phyloP scores from a whole-genome alignment of 1,139 yeast species.

The Lodderomyces beijingensis region DNA sequence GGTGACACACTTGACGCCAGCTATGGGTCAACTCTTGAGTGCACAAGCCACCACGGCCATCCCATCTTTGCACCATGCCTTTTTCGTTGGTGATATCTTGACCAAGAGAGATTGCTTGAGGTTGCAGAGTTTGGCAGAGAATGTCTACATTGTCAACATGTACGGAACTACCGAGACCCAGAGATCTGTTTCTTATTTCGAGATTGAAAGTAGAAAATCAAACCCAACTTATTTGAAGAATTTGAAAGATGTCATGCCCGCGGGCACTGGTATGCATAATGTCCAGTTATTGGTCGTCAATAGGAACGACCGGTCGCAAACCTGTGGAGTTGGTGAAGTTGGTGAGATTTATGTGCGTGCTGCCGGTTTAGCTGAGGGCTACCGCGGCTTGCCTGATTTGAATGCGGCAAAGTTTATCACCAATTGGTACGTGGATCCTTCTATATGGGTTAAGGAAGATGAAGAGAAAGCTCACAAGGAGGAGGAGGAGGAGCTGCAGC shows the following conservation, averaged over 20 bases:
- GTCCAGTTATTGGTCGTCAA: conserved; percentile 93
- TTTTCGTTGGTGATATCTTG: conserved; percentile 95
- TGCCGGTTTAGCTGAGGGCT: conserved; percentile 96
- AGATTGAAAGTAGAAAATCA: conserved; percentile 66
- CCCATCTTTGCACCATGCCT: conserved; percentile 87
- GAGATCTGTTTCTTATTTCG: conserved; percentile 92
- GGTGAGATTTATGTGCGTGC: conserved; percentile 99
- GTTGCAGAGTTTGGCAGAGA: conserved; percentile 85
- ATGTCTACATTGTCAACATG: conserved; percentile 92
- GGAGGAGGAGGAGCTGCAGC: too few relatives aligned
- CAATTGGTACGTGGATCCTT: conserved; percentile 78
- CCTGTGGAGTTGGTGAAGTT: conserved; percentile 97
- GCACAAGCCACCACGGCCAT: conserved; percentile 94
- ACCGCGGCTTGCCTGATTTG: conserved; percentile 84
- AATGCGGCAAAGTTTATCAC: conserved; percentile 82
- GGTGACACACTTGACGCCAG: conserved; percentile 96
- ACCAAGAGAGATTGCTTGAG: conserved; percentile 96
- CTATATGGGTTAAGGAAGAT: conserved; percentile 58
- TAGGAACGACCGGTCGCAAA: conserved; percentile 77
- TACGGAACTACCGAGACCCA: conserved; percentile 99
- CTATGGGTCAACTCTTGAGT: conserved; percentile 96
- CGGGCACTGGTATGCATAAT: conserved; percentile 95
- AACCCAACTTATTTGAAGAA: conserved; percentile 75
- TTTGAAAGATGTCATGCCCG: conserved; percentile 95
- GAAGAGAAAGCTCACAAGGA: conserved; percentile 20